Evolutionary conservation across 768 basidiomycete genomes (phyloP).

Genomic region (Coprinopsis strossmayeri): DNA sequence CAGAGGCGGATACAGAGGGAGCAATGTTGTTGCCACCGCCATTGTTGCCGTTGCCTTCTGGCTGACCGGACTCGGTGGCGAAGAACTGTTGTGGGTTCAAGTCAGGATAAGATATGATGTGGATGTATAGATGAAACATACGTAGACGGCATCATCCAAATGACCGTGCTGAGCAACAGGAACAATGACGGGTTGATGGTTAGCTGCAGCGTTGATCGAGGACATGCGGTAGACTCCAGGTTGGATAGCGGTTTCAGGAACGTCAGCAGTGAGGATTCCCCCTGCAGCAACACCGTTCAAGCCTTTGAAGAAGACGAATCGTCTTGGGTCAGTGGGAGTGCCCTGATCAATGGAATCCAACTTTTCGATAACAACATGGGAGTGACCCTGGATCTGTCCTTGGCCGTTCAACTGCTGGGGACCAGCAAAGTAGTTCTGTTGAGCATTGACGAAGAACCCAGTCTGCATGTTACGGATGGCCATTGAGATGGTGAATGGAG

Average conservation of each 20-base stretch:
- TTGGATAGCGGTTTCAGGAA: constrained; percentile 42
- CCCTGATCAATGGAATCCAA: constrained; percentile 36
- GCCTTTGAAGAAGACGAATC: constrained; percentile 64
- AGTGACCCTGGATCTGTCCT: constrained; percentile 45
- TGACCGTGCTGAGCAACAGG: constrained; percentile 45
- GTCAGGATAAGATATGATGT: not conserved
- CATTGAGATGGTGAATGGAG: constrained; percentile 37
- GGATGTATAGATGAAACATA: constrained; percentile 18
- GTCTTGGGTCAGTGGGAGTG: constrained; percentile 37
- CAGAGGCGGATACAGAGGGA: no score
- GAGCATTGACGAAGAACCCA: constrained; percentile 48
- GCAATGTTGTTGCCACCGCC: not conserved
- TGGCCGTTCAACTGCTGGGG: constrained; percentile 41
- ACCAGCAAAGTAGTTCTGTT: constrained; percentile 40
- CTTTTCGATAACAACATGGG: constrained; percentile 48
- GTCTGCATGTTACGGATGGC: constrained; percentile 29
- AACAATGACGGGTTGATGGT: constrained; percentile 44
- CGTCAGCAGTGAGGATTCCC: constrained; percentile 41
- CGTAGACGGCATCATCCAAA: constrained; percentile 42
- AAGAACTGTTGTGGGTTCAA: constrained; percentile 11
- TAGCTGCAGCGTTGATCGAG: constrained; percentile 44
- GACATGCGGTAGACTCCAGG: constrained; percentile 50
- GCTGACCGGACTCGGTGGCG: constrained; percentile 12
- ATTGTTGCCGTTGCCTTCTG: constrained; percentile 5
- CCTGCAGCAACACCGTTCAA: constrained; percentile 41